A percentile compares a stretch with the other conserved stretches of the same genome.
Conservation (phyloP, 2,329 filamentous ascomycete species). For the Cryphonectria nitschkei region DNA sequence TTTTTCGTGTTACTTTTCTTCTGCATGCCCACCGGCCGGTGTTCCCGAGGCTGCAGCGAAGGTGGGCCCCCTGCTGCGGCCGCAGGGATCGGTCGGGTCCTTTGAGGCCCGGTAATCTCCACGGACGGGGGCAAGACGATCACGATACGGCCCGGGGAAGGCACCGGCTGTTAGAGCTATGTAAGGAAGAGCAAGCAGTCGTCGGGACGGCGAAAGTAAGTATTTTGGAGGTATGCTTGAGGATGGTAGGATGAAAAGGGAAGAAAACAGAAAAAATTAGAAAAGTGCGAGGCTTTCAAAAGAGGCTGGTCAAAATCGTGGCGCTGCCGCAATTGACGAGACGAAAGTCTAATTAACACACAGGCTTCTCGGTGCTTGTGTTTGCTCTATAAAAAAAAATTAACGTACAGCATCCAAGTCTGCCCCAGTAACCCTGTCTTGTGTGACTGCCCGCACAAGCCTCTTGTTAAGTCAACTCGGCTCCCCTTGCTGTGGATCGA, state of each 20-base stretch:
- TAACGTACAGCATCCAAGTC: background rate
- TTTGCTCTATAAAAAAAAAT: background rate
- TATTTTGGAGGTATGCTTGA: background rate
- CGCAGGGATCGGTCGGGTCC: constrained; percentile 9
- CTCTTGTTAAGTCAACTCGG: background rate
- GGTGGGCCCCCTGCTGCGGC: constrained; percentile 10
- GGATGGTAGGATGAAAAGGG: no score
- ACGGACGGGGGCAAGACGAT: constrained; percentile 15
- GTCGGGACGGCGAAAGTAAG: background rate
- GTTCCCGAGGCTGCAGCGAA: constrained; percentile 9
- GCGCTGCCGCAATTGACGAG: background rate
- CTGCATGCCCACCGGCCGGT: constrained; percentile 11
- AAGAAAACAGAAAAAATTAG: no score
- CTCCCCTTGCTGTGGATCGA: background rate
- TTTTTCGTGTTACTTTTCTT: background rate
- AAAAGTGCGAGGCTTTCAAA: background rate
- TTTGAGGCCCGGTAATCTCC: constrained; percentile 22
- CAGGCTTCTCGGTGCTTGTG: background rate
- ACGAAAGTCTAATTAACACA: background rate
- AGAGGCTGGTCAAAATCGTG: background rate
- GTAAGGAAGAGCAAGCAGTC: background rate
- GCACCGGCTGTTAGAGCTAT: background rate
- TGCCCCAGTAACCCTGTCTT: background rate
- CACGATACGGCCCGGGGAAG: constrained; percentile 2
- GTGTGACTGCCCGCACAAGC: background rate